Evolutionary conservation across 2,329 filamentous ascomycete species (phyloP).

Genomic region (Trichoderma sp.): DNA sequence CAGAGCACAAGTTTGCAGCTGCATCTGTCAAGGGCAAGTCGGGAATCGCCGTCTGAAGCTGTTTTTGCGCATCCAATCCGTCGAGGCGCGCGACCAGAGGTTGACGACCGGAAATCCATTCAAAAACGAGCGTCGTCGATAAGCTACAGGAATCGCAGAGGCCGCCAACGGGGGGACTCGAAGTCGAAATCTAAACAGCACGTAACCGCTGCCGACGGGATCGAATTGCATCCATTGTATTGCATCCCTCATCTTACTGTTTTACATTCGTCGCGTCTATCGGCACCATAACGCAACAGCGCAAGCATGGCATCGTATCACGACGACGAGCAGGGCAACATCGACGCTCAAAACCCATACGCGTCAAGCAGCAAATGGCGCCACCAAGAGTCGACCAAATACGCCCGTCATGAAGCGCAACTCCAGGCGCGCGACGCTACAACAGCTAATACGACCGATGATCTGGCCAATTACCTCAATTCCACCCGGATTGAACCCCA

Average conservation of each 20-base stretch:
- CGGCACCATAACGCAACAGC: not conserved
- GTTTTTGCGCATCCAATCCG: not conserved
- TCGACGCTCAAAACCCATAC: conserved; percentile 48
- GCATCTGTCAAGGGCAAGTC: not conserved
- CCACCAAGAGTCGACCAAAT: conserved; percentile 60
- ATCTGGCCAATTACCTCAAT: conserved; percentile 57
- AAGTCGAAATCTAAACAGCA: not conserved
- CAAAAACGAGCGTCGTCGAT: not conserved
- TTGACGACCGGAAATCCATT: not conserved
- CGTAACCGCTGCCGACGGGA: not conserved
- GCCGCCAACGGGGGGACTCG: conserved; percentile 1
- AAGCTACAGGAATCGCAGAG: not conserved
- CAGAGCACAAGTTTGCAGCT: not conserved
- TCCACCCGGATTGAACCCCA: conserved; percentile 47
- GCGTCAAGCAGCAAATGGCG: conserved; percentile 58
- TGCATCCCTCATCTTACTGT: not conserved
- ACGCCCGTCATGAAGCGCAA: conserved; percentile 45
- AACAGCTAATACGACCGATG: conserved; percentile 43
- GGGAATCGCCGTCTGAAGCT: not conserved
- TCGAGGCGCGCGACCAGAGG: not conserved
- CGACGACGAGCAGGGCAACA: conserved; percentile 28
- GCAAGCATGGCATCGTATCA: conserved; percentile 24
- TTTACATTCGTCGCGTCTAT: not conserved
- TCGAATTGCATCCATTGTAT: not conserved
- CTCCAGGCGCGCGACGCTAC: conserved; percentile 27